Percentiles rank a stretch among this genome's conserved stretches.
phyloP scores from a whole-genome alignment of 2,329 filamentous ascomycete genomes.

The Alternaria sp. region DNA sequence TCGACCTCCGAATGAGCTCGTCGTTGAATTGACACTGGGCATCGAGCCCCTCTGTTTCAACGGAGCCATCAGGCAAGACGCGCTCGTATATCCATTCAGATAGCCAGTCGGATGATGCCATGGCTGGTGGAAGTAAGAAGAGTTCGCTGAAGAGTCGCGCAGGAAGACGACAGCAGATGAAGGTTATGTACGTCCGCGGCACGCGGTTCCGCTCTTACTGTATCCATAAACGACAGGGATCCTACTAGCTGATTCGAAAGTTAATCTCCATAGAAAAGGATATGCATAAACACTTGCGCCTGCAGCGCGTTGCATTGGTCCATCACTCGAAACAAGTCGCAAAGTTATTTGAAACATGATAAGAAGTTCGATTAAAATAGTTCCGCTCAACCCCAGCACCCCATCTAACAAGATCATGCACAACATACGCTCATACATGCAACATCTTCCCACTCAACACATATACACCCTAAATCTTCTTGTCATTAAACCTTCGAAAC shows the following conservation, averaged over 20 bases:
- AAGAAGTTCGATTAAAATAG: neutral
- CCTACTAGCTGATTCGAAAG: constrained; percentile 42
- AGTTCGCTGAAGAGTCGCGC: neutral
- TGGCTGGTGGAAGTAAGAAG: too few relatives aligned
- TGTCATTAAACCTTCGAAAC: constrained; percentile 11
- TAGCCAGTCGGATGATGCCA: too few relatives aligned
- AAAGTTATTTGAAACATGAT: neutral
- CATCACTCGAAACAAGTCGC: neutral
- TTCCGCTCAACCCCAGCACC: too few relatives aligned
- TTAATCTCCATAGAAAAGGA: neutral
- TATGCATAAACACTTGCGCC: neutral
- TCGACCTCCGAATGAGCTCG: neutral
- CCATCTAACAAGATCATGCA: neutral
- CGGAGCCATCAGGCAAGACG: neutral
- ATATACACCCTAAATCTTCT: constrained; percentile 2
- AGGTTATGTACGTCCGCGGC: neutral
- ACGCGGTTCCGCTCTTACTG: neutral
- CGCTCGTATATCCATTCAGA: too few relatives aligned
- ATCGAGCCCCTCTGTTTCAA: neutral
- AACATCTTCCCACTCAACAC: neutral
- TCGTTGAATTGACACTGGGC: neutral
- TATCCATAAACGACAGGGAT: neutral
- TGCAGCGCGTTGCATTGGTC: neutral
- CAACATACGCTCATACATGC: neutral
- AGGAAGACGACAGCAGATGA: neutral